Conservation (phyloP, 2,329 filamentous ascomycete species). For the Intubia oerlemansii region DNA sequence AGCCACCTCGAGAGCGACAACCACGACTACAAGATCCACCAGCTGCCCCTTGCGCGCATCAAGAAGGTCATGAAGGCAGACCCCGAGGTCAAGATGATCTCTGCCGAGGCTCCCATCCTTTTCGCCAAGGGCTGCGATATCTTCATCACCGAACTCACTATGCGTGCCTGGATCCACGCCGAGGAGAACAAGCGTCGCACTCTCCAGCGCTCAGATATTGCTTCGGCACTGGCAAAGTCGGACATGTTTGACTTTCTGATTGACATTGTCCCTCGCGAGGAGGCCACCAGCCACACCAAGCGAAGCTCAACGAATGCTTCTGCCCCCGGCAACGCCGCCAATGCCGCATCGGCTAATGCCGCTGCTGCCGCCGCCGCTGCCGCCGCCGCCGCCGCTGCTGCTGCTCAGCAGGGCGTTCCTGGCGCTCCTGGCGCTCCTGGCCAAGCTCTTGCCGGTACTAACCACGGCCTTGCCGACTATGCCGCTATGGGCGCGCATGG, state of each 20-base stretch:
- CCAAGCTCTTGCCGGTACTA: slow-evolving; percentile 27
- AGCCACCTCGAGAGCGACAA: slow-evolving; percentile 84
- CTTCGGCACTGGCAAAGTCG: slow-evolving; percentile 83
- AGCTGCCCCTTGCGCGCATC: slow-evolving; percentile 89
- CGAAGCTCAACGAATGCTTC: no score
- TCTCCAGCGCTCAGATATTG: slow-evolving; percentile 87
- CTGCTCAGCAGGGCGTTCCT: slow-evolving; percentile 21
- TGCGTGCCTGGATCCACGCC: slow-evolving; percentile 98
- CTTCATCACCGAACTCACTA: slow-evolving; percentile 96
- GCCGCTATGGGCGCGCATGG: slow-evolving; percentile 32
- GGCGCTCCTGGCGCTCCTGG: no score
- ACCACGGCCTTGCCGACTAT: slow-evolving; percentile 39
- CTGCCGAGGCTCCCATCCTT: slow-evolving; percentile 87
- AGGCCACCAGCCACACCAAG: slow-evolving; percentile 72
- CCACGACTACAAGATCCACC: slow-evolving; percentile 97
- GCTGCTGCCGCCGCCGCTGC: slow-evolving; percentile 19
- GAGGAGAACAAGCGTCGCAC: slow-evolving; percentile 97
- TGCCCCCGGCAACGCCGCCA: slow-evolving; percentile 19
- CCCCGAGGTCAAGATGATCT: slow-evolving; percentile 99
- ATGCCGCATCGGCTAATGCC: neutral
- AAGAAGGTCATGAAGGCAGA: slow-evolving; percentile 99
- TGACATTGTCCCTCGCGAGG: slow-evolving; percentile 92
- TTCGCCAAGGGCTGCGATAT: slow-evolving; percentile 98
- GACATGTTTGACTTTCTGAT: slow-evolving; percentile 99
- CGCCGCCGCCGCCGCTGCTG: slow-evolving; percentile 7